phyloP scores from a whole-genome alignment of 2,329 filamentous ascomycete species.

The Arthrobotrys sphaeroides region DNA sequence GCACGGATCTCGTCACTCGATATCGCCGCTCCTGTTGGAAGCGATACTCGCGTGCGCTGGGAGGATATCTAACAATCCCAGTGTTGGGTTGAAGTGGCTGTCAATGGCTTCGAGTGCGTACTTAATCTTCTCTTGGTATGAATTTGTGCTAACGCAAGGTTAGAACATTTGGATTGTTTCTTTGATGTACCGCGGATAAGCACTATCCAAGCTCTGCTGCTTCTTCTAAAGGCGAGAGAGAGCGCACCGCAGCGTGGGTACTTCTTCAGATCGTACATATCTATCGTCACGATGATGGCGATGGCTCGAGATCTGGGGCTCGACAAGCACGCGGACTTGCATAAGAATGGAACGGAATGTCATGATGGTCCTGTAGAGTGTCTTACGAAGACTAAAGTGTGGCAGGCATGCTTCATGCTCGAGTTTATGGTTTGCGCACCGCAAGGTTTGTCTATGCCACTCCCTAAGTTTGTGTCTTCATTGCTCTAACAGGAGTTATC shows the following conservation, averaged over 20 bases:
- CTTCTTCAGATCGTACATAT: constrained; percentile 98
- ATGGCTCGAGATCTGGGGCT: constrained; percentile 93
- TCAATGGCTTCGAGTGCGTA: constrained; percentile 82
- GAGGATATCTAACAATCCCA: constrained; percentile 81
- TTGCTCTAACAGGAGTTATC: constrained; percentile 36
- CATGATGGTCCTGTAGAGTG: constrained; percentile 77
- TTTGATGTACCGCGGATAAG: constrained; percentile 90
- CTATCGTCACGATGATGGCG: constrained; percentile 86
- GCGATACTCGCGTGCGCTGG: constrained; percentile 90
- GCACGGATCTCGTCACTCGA: constrained; percentile 80
- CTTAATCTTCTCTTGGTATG: constrained; percentile 3
- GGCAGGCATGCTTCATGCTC: constrained; percentile 85
- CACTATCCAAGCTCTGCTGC: constrained; percentile 87
- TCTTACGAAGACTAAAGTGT: constrained; percentile 82
- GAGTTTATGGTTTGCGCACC: constrained; percentile 94
- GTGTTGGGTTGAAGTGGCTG: constrained; percentile 90
- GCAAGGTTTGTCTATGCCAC: constrained; percentile 71
- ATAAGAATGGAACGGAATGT: constrained; percentile 77
- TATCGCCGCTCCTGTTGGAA: constrained; percentile 88
- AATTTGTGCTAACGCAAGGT: constrained; percentile 18
- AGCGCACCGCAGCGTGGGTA: constrained; percentile 92
- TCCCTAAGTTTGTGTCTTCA: background rate
- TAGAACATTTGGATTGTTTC: constrained; percentile 90
- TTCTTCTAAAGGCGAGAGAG: constrained; percentile 89
- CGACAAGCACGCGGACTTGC: constrained; percentile 83